Base-by-base conservation (phyloP, 129 eudicot genomes). In the Cynara cardunculus region DNA sequence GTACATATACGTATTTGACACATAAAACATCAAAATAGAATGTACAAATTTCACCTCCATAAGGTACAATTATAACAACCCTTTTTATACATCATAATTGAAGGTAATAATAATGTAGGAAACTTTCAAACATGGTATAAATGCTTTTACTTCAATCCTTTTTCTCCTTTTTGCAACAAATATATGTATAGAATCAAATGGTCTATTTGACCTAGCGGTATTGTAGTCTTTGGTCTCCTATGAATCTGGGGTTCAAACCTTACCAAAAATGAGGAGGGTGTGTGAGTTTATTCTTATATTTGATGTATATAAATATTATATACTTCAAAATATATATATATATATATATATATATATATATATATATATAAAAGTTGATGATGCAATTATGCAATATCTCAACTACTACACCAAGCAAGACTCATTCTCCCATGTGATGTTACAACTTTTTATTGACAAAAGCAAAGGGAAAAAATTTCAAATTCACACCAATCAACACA, bases 301-400 rank as follows among this genome's bases (percentile, higher is more conserved):
- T n/a, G n/a, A n/a, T n/a, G n/a, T n/a, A n/a, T n/a, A n/a, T n/a
- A n/a, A n/a, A n/a, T n/a, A n/a, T n/a, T n/a, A n/a, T n/a, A n/a
- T n/a, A n/a, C n/a, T n/a, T n/a, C n/a, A n/a, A n/a, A n/a, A n/a
- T n/a, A n/a, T n/a, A n/a, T n/a, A n/a, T n/a, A n/a, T n/a, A n/a
- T n/a, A n/a, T n/a, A n/a, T n/a, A n/a, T n/a, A n/a, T n/a, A n/a
- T n/a, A n/a, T n/a, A n/a, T n/a, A n/a, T n/a, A n/a, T n/a, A n/a
- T n/a, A n/a, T n/a, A n/a, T n/a, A n/a, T 32, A 30, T 59, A 30
- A 0, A 3, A 30, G 34, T 34, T 34, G 39, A 34, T 59, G 24
- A 62, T 61, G 6, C 32, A 76, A 76, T 62, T 62, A 77, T 77
- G 61, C 25, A 77, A 62, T n/a, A 77, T 77, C 80, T 66, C 80